phyloP scores from a whole-genome alignment of 75 land plant species.

The Azolla pinnata region DNA sequence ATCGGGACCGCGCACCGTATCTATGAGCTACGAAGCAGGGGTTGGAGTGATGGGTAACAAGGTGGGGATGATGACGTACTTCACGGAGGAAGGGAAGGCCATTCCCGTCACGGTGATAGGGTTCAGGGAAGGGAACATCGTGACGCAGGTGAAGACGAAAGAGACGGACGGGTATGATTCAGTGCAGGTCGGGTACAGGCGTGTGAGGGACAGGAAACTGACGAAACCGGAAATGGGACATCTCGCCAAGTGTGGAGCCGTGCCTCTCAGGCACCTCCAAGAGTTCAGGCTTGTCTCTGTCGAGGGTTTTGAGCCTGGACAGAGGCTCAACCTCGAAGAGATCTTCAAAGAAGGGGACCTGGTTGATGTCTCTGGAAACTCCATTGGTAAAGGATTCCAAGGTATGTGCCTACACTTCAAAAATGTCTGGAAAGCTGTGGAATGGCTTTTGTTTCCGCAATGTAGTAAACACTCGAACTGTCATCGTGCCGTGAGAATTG shows the following conservation, averaged over 20 bases:
- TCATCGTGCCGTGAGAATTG: no score
- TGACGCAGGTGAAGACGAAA: conserved; percentile 82
- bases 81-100: conserved; percentile 55
- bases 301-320: conserved; percentile 62
- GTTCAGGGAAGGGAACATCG: conserved; percentile 88
- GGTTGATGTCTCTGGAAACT: conserved; percentile 82
- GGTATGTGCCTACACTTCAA: no score
- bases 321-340: conserved; percentile 53
- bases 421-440: no score
- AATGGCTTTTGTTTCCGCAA: no score
- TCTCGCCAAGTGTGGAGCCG: conserved; percentile 56
- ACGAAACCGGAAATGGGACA: conserved; percentile 93
- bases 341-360: conserved; percentile 91
- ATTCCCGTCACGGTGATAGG: conserved; percentile 94
- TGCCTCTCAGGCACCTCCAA: conserved; percentile 87
- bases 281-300: conserved; percentile 59
- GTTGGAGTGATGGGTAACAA: conserved; percentile 93
- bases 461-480: no score
- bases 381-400: conserved; percentile 96
- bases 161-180: conserved; percentile 80
- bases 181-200: conserved; percentile 83
- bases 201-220: conserved; percentile 80
- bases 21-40: conserved; percentile 68
- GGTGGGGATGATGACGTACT: conserved; percentile 93
- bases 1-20: no score